Conservation (phyloP, 805 yeast genomes). For the Pichia phayaonensis region DNA sequence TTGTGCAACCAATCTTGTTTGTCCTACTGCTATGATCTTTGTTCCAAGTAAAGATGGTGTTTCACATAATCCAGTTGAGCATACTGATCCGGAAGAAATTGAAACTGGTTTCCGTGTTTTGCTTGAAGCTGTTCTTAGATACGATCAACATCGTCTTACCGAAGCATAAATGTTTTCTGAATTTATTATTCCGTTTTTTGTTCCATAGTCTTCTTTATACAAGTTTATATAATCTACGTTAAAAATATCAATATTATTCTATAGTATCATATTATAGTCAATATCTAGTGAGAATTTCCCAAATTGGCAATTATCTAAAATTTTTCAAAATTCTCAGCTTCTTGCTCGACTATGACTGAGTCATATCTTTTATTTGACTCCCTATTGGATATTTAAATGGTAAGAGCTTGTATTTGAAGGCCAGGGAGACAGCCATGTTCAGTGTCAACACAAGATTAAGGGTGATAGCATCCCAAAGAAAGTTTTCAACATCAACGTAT, state of each 20-base stretch:
- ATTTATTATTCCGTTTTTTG: no score
- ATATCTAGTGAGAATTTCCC: no score
- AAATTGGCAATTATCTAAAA: neutral
- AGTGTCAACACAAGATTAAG: slow-evolving; percentile 2
- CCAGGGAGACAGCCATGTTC: slow-evolving; percentile 1
- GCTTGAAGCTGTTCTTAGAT: slow-evolving; percentile 37
- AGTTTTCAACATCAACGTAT: slow-evolving; percentile 13
- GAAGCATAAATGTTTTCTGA: neutral
- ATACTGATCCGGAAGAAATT: slow-evolving; percentile 56
- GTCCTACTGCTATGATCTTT: slow-evolving; percentile 70
- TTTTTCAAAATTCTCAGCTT: neutral
- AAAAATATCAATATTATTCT: no score
- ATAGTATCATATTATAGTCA: no score
- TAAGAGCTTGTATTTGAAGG: neutral
- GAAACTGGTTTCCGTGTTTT: slow-evolving; percentile 52
- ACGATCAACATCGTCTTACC: slow-evolving; percentile 16
- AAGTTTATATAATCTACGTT: neutral
- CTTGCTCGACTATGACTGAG: neutral
- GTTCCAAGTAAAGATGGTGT: slow-evolving; percentile 63
- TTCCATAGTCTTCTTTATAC: neutral
- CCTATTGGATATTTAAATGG: neutral
- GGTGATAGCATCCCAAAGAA: slow-evolving; percentile 7
- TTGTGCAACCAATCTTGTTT: slow-evolving; percentile 44
- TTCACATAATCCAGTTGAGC: slow-evolving; percentile 61
- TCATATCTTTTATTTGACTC: neutral